phyloP scores from a whole-genome alignment of 2,329 filamentous ascomycete genomes.

The Raffaelea arxii region DNA sequence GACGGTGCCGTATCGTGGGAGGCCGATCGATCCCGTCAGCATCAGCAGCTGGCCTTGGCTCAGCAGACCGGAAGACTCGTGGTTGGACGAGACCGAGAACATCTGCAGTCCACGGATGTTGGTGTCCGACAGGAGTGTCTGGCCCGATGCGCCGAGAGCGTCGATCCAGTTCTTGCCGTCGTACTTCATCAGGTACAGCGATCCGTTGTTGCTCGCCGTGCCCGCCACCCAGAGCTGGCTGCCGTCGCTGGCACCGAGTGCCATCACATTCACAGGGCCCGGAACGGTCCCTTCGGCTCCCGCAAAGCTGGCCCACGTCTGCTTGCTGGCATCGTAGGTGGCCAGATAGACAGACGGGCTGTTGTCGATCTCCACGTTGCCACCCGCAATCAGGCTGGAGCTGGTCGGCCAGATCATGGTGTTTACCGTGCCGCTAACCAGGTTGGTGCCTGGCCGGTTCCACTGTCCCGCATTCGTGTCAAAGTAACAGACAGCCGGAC shows the following conservation, averaged over 20 bases:
- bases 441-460: conserved; percentile 64
- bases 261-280: conserved; percentile 69
- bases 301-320: conserved; percentile 57
- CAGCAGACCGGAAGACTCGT: conserved; percentile 55
- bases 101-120: conserved; percentile 73
- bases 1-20: conserved; percentile 67
- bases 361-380: conserved; percentile 60
- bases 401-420: conserved; percentile 67
- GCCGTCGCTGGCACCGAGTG: conserved; percentile 61
- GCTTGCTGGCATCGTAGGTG: conserved; percentile 58
- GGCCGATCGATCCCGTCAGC: conserved; percentile 71
- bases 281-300: conserved; percentile 54
- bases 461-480: conserved; percentile 63
- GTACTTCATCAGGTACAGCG: conserved; percentile 73
- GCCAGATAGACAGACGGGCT: conserved; percentile 56
- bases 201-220: conserved; percentile 48
- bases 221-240: conserved; percentile 78
- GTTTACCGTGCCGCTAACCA: conserved; percentile 60
- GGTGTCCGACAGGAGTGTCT: conserved; percentile 54
- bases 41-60: conserved; percentile 62
- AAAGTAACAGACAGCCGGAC: conserved; percentile 74
- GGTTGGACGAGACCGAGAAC: conserved; percentile 59
- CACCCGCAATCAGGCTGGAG: conserved; percentile 65
- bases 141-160: conserved; percentile 40
- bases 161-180: conserved; percentile 57